Conservation (phyloP, 2,329 filamentous ascomycete species). For the Pseudogymnoascus sp. region DNA sequence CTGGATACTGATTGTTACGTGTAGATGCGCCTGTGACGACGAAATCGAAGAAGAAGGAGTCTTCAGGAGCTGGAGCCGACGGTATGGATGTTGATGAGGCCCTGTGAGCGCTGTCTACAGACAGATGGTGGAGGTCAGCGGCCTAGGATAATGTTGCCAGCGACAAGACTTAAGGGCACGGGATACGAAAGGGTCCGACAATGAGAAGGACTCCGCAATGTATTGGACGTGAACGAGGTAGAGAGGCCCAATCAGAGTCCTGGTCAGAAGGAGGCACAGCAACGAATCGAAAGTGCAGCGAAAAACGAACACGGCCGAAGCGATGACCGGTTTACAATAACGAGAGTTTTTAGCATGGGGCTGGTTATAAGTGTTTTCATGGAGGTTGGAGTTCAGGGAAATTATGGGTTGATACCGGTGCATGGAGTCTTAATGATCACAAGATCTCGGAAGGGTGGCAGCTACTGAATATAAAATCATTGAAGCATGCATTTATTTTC, state of each 20-base stretch:
- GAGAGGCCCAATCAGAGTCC: neutral
- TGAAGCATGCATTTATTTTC: neutral
- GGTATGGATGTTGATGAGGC: neutral
- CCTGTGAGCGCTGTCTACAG: neutral
- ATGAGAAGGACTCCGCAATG: neutral
- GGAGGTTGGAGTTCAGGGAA: neutral
- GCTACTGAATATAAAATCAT: neutral
- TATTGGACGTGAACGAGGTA: neutral
- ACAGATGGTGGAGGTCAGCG: neutral
- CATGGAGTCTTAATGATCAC: neutral
- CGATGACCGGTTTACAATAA: neutral
- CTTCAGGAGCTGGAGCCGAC: neutral
- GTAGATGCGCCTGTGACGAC: conserved; percentile 8
- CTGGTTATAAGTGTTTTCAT: neutral
- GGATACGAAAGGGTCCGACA: neutral
- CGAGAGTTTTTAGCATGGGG: neutral
- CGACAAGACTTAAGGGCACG: no score
- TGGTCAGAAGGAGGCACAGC: neutral
- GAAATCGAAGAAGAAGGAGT: neutral
- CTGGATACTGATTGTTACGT: neutral
- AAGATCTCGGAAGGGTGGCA: neutral
- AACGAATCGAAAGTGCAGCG: neutral
- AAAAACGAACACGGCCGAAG: neutral
- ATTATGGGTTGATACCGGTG: neutral
- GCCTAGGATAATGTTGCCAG: neutral